phyloP scores from a whole-genome alignment of 2,329 filamentous ascomycete species.

The Chaetoscypha palmicola region DNA sequence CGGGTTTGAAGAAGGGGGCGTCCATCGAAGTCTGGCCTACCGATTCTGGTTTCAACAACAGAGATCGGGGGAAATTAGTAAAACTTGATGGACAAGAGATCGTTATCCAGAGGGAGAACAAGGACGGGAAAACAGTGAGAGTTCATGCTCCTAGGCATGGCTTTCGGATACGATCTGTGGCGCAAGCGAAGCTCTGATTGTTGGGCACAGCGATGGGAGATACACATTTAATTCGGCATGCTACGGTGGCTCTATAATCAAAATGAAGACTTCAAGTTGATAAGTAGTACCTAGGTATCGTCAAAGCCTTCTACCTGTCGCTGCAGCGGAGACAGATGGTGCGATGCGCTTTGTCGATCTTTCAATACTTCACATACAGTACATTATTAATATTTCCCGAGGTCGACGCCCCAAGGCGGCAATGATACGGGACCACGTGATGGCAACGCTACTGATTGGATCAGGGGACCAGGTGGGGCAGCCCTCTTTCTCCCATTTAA shows the following conservation, averaged over 20 bases:
- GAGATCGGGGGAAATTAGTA: slow-evolving; percentile 50
- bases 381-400: too few species aligned
- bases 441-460: too few species aligned
- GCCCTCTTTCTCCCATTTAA: too few species aligned
- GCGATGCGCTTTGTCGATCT: too few species aligned
- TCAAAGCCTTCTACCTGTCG: too few species aligned
- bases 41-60: slow-evolving; percentile 53
- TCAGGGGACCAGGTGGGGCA: too few species aligned
- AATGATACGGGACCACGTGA: too few species aligned
- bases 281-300: neutral
- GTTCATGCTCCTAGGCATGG: slow-evolving; percentile 57
- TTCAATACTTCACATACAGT: too few species aligned
- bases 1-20: slow-evolving; percentile 46
- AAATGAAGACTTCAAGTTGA: neutral
- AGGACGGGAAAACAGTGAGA: slow-evolving; percentile 38
- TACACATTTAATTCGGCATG: neutral
- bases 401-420: too few species aligned
- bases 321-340: too few species aligned
- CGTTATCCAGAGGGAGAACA: slow-evolving; percentile 46
- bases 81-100: slow-evolving; percentile 47
- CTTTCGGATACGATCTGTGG: slow-evolving; percentile 38
- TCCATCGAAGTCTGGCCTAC: slow-evolving; percentile 51
- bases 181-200: slow-evolving; percentile 5
- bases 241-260: neutral
- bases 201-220: neutral